phyloP scores from a whole-genome alignment of 352 stramenopile species.

The Globisporangium middletonii region DNA sequence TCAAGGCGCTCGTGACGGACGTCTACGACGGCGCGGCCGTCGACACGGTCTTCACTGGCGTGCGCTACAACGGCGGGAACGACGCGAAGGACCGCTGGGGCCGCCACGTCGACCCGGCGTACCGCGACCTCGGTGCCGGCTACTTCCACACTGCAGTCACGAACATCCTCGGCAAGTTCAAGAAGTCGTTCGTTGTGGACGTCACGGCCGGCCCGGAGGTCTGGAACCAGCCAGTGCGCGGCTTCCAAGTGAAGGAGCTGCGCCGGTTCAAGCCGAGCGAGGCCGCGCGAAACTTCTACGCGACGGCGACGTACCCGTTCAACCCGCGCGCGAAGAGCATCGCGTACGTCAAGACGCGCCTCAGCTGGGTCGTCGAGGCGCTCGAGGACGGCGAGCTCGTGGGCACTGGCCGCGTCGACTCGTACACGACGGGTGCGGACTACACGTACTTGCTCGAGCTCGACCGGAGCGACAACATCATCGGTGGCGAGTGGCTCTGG shows the following conservation, averaged over 20 bases:
- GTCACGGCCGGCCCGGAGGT: slow-evolving; percentile 11
- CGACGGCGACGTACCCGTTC: slow-evolving; percentile 13
- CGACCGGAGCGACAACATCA: slow-evolving; percentile 5
- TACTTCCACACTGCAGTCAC: slow-evolving; percentile 16
- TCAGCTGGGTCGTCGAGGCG: slow-evolving; percentile 14
- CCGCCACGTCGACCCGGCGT: slow-evolving; percentile 4
- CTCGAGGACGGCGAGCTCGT: slow-evolving; percentile 8
- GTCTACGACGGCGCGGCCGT: slow-evolving; percentile 10
- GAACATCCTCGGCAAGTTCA: slow-evolving; percentile 10
- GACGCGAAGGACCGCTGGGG: slow-evolving; percentile 10
- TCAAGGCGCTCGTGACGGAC: slow-evolving; percentile 16
- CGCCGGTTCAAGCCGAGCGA: not conserved
- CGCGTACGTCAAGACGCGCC: slow-evolving; percentile 8
- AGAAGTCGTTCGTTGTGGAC: slow-evolving; percentile 12
- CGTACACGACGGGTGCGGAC: slow-evolving; percentile 3
- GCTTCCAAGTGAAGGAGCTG: slow-evolving; percentile 9
- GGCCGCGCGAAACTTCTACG: slow-evolving; percentile 4
- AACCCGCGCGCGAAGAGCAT: slow-evolving; percentile 10
- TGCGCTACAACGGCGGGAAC: slow-evolving; percentile 12
- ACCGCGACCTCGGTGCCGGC: slow-evolving; percentile 11
- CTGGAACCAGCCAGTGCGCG: slow-evolving; percentile 17
- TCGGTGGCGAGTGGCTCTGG: slow-evolving; percentile 12
- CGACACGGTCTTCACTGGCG: slow-evolving; percentile 12
- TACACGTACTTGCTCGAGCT: slow-evolving; percentile 14
- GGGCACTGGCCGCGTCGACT: slow-evolving; percentile 5